Evolutionary conservation across 768 basidiomycete genomes (phyloP), one percentile per base, ranked within the genome.

Genomic region (Suillus decipiens): DNA sequence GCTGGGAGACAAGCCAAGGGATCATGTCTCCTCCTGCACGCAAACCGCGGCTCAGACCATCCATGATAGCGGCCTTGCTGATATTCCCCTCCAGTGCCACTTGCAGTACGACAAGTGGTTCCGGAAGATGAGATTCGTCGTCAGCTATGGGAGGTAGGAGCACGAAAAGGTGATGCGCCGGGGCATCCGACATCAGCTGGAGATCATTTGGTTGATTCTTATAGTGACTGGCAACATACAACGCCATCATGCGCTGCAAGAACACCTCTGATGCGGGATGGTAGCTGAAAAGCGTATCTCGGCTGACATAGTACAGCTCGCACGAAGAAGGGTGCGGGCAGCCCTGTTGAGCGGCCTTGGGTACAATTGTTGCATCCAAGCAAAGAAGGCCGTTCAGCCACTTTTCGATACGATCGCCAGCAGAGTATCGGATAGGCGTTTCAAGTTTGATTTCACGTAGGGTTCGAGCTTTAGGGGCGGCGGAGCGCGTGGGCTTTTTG

Each of bases 131-230:
- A n/a, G 83, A 89, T 72, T 95, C 93, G 64, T 96, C 91, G 61
- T 95, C 92, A 70, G 90, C 88, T 56, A 99, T 83, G 0, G 97
- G 97, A 0, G 96, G 96, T 1, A 99, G 81, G 0, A 99, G 85
- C 1, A 99, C 97, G 67, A 99, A 99, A 15, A 99, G 84, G 70
- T 96, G 93, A 72, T 99, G 96, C 1, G 95, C 96, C 0, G 97
- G 97, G 1, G 97, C 97, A 69, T 99, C 97, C 12, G 91, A 93
- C 75, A 99, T 86, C 59, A 99, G 84, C 75, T 99, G 96, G n/a
- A 99, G 82, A 73, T 99, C 97, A 73, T 99, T 99, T 22, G 97
- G 97, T 71, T 96, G 93, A 76, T 99, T 99, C 78, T 99, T 99
- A 81, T 99, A 99, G 74, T 99, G 97, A 58, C 90, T 92, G 1